Evolutionary conservation across 1,139 yeast genomes (phyloP).

Genomic region (Pichia kudriavzevii): DNA sequence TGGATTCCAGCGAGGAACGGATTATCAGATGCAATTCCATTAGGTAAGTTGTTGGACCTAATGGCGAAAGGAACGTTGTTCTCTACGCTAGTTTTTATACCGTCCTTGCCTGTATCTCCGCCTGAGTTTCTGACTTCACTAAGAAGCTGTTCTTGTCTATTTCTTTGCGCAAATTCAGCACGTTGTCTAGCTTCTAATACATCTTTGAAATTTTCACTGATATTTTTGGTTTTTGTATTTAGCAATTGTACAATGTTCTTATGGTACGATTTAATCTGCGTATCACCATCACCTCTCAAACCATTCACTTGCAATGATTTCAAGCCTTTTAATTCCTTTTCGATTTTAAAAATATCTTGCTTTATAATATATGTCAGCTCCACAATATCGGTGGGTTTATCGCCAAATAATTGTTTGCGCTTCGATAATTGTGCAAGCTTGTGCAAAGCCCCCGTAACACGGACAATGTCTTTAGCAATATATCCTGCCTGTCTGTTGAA

Average conservation of each 20-base stretch:
- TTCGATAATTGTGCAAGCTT: conserved; percentile 77
- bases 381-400: conserved; percentile 87
- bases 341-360: conserved; percentile 84
- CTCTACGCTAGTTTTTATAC: too few species aligned
- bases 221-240: conserved; percentile 84
- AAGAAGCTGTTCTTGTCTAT: conserved; percentile 78
- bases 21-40: conserved; percentile 23
- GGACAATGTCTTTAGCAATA: conserved; percentile 84
- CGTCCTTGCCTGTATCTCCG: conserved; percentile 6
- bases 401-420: conserved; percentile 89
- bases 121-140: conserved; percentile 20
- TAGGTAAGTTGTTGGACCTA: conserved; percentile 10
- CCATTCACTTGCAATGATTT: conserved; percentile 40
- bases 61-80: conserved; percentile 25
- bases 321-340: conserved; percentile 62
- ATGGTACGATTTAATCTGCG: conserved; percentile 63
- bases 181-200: conserved; percentile 84
- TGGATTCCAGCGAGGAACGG: conserved; percentile 31
- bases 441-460: conserved; percentile 76
- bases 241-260: conserved; percentile 81
- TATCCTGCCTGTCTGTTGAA: conserved; percentile 75
- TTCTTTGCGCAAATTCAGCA: conserved; percentile 72
- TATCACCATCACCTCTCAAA: conserved; percentile 32
- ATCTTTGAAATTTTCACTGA: conserved; percentile 83
- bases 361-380: conserved; percentile 89